A percentile compares a stretch with the other conserved stretches of the same genome.
Evolutionary conservation across 2,329 filamentous ascomycete genomes (phyloP).

Genomic region (Diaporthe sp.): DNA sequence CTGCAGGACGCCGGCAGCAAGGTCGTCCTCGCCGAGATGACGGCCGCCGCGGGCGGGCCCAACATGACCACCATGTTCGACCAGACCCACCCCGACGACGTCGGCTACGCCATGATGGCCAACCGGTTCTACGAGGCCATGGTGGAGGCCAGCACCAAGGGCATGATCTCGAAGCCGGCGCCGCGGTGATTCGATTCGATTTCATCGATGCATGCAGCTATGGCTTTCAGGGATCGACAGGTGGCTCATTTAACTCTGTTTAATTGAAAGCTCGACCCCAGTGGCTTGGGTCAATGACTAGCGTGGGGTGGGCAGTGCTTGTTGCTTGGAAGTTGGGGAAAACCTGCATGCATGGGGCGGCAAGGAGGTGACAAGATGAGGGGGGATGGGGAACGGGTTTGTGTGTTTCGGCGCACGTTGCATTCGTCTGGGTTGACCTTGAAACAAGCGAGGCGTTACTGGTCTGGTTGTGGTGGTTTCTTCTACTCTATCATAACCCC

Average conservation of each 20-base stretch:
- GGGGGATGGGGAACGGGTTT: neutral
- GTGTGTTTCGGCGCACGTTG: constrained; percentile 18
- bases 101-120: constrained; percentile 59
- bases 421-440: constrained; percentile 26
- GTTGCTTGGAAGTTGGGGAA: constrained; percentile 8
- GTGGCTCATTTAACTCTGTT: constrained; percentile 29
- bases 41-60: constrained; percentile 49
- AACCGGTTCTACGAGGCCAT: constrained; percentile 52
- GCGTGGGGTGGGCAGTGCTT: neutral
- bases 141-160: constrained; percentile 46
- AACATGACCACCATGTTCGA: constrained; percentile 53
- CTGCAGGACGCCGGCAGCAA: constrained; percentile 49
- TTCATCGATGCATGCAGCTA: neutral
- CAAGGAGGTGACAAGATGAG: neutral
- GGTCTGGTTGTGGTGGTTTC: constrained; percentile 3
- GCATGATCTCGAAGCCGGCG: constrained; percentile 45
- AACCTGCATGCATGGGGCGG: neutral
- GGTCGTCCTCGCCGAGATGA: constrained; percentile 59
- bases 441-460: constrained; percentile 31
- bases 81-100: constrained; percentile 56
- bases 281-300: constrained; percentile 15
- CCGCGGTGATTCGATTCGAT: constrained; percentile 36
- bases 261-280: constrained; percentile 3
- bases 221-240: neutral
- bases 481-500: neutral